A percentile compares a stretch with the other conserved stretches of the same genome.
phyloP scores from a whole-genome alignment of 2,329 filamentous ascomycete genomes.

The Blastomyces gilchristii region DNA sequence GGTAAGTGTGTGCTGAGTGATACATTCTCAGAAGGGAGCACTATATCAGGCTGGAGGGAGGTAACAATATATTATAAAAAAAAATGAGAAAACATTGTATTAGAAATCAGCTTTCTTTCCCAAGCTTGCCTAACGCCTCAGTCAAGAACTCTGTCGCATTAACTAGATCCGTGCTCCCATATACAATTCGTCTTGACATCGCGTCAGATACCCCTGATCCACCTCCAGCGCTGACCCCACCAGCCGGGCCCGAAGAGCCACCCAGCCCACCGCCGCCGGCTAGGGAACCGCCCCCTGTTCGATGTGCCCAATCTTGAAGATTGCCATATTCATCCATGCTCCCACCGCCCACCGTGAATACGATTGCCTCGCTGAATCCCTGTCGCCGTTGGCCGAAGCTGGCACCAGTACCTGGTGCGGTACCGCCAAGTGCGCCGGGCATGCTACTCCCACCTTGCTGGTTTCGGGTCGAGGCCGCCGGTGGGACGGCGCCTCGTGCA shows the following conservation, averaged over 20 bases:
- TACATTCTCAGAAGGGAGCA: neutral
- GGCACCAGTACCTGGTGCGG: constrained; percentile 59
- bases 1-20: neutral
- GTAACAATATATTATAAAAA: neutral
- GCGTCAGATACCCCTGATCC: constrained; percentile 34
- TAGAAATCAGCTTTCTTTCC: constrained; percentile 40
- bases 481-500: constrained; percentile 81
- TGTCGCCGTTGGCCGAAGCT: constrained; percentile 86
- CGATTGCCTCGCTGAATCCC: constrained; percentile 78
- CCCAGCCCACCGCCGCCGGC: constrained; percentile 34
- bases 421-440: constrained; percentile 33
- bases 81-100: neutral
- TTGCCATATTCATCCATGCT: constrained; percentile 99
- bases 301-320: constrained; percentile 85
- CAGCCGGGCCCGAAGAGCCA: constrained; percentile 31
- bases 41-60: neutral
- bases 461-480: constrained; percentile 50
- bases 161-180: constrained; percentile 75
- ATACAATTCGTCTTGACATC: constrained; percentile 71
- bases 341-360: constrained; percentile 91
- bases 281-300: constrained; percentile 48
- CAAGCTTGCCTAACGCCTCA: constrained; percentile 47
- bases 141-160: constrained; percentile 52
- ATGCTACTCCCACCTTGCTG: constrained; percentile 35
- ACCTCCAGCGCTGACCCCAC: constrained; percentile 24